Evolutionary conservation across 345 rosid genomes (phyloP), one percentile per base, ranked within the genome.

Genomic region (Eucalyptus camaldulensis): DNA sequence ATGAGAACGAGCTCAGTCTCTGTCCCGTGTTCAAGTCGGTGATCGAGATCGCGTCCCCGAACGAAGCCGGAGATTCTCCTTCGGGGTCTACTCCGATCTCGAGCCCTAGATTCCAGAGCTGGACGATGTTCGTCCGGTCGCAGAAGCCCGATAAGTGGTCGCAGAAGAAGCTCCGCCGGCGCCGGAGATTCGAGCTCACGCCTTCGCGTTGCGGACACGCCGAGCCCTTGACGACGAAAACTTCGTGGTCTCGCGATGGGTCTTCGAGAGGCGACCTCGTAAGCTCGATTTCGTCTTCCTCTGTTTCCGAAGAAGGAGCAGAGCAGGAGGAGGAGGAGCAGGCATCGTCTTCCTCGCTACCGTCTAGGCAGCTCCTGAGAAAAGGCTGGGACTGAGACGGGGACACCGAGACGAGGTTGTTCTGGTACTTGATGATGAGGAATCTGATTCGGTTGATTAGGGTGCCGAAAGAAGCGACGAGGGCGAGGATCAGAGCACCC

Each of bases 401-500:
- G 8, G 83, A 40, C 14, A 24, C 47, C 62, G 86, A 88, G 80
- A 14, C 67, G 49, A 58, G 44, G 86, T 86, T 56, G 29, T 53
- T 90, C 80, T 88, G 88, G 86, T 94, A 90, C 53, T 91, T 93
- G 90, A 92, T 45, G 40, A 94, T 87, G 47, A 95, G 92, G 86
- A 87, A 19, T 89, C 93, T 95, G 91, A 95, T 50, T 86, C 92
- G 91, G 51, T 89, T 91, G 86, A 94, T 54, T 45, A 97, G 88
- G 72, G 95, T 87, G 25, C 95, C 90, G 89, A 96, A 88, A 8
- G 97, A 93, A 87, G 98, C 98, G 47, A 94, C 76, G 2, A 97
- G 62, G 49, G 98, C 97, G 51, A 96, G 90, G 54, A 95, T 88
- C 45, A 97, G 88, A 89, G 95, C 94, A 9, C 95, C 95, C 98